Conservation (phyloP, 768 basidiomycete genomes). For the Boletus huronensis region DNA sequence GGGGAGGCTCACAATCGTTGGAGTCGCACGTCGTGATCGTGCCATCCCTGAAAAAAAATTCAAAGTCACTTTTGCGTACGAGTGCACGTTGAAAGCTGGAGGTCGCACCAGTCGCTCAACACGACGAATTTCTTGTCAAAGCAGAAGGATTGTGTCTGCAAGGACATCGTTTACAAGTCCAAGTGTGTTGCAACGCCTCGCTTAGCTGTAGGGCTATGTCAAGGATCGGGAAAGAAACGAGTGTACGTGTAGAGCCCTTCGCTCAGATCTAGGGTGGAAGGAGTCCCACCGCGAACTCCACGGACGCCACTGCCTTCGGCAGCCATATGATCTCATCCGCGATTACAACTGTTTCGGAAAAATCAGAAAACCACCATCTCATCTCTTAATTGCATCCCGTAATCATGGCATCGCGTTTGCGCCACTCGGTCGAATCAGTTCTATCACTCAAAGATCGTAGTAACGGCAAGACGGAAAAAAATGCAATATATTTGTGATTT, state of each 20-base stretch:
- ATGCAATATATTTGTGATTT: neutral
- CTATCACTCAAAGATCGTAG: too few relatives aligned
- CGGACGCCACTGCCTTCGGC: neutral
- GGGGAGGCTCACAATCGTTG: slow-evolving; percentile 77
- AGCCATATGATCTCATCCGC: slow-evolving; percentile 3
- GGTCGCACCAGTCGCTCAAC: slow-evolving; percentile 81
- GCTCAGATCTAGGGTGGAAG: neutral
- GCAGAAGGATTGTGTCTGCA: slow-evolving; percentile 20
- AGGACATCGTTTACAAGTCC: slow-evolving; percentile 10
- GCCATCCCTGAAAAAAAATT: slow-evolving; percentile 64
- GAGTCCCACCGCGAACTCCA: neutral
- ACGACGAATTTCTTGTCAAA: slow-evolving; percentile 80
- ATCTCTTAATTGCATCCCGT: too few relatives aligned
- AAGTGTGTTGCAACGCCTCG: neutral
- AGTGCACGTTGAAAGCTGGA: neutral
- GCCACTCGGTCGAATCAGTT: too few relatives aligned
- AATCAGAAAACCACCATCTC: too few relatives aligned
- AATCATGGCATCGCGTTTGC: too few relatives aligned
- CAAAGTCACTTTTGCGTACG: neutral
- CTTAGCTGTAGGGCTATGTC: neutral
- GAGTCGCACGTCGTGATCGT: slow-evolving; percentile 93
- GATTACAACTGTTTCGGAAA: too few relatives aligned
- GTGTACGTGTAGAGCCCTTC: neutral
- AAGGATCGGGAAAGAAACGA: neutral
- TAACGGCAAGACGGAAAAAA: neutral